Percentiles rank a stretch among this genome's conserved stretches.
Conservation (phyloP, 441 rosid species). For the Erodium texanum region DNA sequence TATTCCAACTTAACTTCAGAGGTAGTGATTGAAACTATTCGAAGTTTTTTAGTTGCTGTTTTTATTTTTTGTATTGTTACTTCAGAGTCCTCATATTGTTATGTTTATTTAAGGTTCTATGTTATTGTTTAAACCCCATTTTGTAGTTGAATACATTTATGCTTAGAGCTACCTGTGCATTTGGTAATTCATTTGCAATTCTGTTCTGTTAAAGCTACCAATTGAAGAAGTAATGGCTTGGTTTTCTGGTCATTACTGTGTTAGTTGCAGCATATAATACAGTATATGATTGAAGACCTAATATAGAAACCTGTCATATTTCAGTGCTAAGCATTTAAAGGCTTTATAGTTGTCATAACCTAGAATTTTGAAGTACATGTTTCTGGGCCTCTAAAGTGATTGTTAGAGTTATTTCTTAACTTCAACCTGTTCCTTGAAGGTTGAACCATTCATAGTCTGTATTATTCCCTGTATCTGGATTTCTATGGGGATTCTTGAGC, state of each 20-base stretch:
- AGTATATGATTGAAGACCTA: neutral
- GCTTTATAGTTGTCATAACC: neutral
- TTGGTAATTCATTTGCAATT: neutral
- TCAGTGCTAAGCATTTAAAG: neutral
- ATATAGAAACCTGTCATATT: neutral
- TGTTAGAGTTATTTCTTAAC: too few species aligned
- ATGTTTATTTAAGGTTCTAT: neutral
- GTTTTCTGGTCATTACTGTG: neutral
- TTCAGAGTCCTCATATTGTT: neutral
- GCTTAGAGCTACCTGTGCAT: neutral
- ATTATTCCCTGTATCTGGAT: too few species aligned
- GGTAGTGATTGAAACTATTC: constrained; percentile 30
- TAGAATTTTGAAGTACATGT: neutral
- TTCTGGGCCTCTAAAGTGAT: too few species aligned
- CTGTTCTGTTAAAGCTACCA: neutral
- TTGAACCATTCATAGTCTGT: too few species aligned
- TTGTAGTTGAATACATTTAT: neutral
- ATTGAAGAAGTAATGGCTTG: neutral
- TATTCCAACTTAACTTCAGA: constrained; percentile 42
- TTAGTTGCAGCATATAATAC: neutral
- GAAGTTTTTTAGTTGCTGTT: too few species aligned
- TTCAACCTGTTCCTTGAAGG: too few species aligned
- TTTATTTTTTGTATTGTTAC: too few species aligned
- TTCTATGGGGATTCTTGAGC: too few species aligned
- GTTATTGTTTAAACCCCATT: neutral